A percentile compares a stretch with the other conserved stretches of the same genome.
Conservation (phyloP, 2,329 filamentous ascomycete genomes). For the Chaetomiaceae sp. region DNA sequence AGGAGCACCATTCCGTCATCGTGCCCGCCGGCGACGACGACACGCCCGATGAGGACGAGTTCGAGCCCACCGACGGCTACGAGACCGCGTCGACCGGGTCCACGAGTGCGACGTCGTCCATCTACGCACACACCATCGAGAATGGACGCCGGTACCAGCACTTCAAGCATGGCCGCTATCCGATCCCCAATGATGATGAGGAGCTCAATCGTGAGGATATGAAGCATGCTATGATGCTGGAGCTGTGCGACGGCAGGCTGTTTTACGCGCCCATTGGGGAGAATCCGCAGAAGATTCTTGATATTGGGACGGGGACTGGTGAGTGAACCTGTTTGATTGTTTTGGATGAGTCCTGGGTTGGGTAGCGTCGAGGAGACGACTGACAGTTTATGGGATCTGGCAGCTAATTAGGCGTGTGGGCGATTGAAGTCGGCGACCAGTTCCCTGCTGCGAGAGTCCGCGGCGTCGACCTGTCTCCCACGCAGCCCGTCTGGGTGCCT, state of each 20-base stretch:
- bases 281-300: conserved; percentile 35
- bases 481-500: conserved; percentile 38
- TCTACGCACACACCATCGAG: conserved; percentile 28
- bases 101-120: conserved; percentile 25
- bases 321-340: conserved; percentile 11
- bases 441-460: conserved; percentile 37
- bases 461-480: conserved; percentile 39
- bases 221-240: conserved; percentile 38
- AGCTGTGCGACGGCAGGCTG: conserved; percentile 35
- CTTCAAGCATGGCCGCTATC: conserved; percentile 30
- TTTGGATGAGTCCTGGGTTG: too few relatives aligned
- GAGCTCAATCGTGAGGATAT: conserved; percentile 44
- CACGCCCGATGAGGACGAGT: conserved; percentile 9
- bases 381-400: background rate
- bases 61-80: conserved; percentile 11
- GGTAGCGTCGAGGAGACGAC: background rate
- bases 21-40: conserved; percentile 1
- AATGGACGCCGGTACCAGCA: conserved; percentile 29
- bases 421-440: conserved; percentile 34
- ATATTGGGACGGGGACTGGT: conserved; percentile 38
- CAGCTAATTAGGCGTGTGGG: conserved; percentile 2
- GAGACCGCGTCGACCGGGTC: conserved; percentile 23
- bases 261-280: conserved; percentile 40
- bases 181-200: conserved; percentile 38
- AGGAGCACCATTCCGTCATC: background rate